A percentile compares a stretch with the other conserved stretches of the same genome.
Conservation (phyloP, 2,329 filamentous ascomycete species). For the Penicillium sp. region DNA sequence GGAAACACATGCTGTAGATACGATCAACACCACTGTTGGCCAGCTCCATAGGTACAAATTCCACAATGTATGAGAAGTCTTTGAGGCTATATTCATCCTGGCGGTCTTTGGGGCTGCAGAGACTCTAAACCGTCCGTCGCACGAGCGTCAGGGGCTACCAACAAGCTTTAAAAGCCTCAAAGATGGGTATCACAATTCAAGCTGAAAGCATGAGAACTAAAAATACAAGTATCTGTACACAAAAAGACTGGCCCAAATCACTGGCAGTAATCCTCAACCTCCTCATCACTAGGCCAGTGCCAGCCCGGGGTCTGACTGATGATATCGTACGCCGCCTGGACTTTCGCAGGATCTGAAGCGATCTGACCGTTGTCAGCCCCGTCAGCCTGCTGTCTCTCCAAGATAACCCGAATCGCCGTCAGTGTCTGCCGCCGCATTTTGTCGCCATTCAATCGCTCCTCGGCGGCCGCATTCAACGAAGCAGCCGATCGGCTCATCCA, state of each 20-base stretch:
- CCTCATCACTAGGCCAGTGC: conserved; percentile 47
- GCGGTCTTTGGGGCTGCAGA: too few relatives aligned
- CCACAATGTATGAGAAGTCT: too few relatives aligned
- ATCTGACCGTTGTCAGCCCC: conserved; percentile 11
- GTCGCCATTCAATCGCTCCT: conserved; percentile 40
- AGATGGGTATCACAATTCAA: conserved; percentile 13
- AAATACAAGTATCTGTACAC: conserved; percentile 24
- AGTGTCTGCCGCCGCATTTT: conserved; percentile 44
- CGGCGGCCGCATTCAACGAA: conserved; percentile 37
- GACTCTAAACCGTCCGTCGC: too few relatives aligned
- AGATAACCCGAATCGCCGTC: conserved; percentile 43
- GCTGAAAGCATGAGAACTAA: conserved; percentile 2
- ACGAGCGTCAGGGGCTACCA: background rate
- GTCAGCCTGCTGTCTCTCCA: conserved; percentile 39
- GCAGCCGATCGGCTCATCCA: conserved; percentile 44
- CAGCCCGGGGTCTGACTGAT: conserved; percentile 37
- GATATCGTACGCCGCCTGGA: conserved; percentile 42
- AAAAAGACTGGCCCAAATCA: conserved; percentile 2
- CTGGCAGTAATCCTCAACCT: conserved; percentile 40
- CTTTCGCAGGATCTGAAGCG: conserved; percentile 29
- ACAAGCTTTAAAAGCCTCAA: background rate
- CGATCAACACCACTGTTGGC: background rate
- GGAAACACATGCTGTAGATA: too few relatives aligned
- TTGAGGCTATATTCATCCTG: too few relatives aligned
- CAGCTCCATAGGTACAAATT: too few relatives aligned